Evolutionary conservation across 768 basidiomycete species (phyloP).

Genomic region (Termitomyces heimii): DNA sequence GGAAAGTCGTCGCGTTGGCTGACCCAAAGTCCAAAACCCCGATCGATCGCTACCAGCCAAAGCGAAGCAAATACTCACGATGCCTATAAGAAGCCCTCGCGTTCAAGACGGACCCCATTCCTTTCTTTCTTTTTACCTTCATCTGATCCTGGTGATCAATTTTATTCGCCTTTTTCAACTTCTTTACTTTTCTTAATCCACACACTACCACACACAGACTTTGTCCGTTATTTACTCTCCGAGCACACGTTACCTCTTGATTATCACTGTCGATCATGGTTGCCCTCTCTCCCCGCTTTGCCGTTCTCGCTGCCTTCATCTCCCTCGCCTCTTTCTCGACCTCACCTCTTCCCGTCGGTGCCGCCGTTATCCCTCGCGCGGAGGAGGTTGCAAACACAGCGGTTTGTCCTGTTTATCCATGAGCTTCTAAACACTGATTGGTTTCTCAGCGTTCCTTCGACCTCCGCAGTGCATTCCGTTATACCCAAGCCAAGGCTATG

Average conservation of each 20-base stretch:
- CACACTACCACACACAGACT: conserved; percentile 18
- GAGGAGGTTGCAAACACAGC: conserved; percentile 1
- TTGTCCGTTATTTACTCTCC: conserved; percentile 16
- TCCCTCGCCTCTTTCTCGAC: conserved; percentile 37
- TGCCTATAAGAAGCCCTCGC: conserved; percentile 21
- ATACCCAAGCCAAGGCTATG: conserved; percentile 1
- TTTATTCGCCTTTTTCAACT: not conserved
- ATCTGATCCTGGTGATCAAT: conserved; percentile 54
- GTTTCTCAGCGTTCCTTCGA: conserved; percentile 1
- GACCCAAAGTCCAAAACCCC: conserved; percentile 8
- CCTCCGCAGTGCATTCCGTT: not conserved
- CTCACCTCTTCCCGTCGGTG: conserved; percentile 28
- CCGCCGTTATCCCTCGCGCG: conserved; percentile 28
- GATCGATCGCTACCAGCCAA: conserved; percentile 17
- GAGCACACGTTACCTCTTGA: not conserved
- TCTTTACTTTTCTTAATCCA: conserved; percentile 15
- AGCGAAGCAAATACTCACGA: conserved; percentile 15
- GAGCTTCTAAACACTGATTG: not conserved
- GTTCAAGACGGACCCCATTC: conserved; percentile 11
- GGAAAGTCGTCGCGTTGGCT: conserved; percentile 4
- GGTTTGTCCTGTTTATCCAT: conserved; percentile 1
- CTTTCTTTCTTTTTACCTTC: conserved; percentile 29
- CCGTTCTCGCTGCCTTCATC: conserved; percentile 38
- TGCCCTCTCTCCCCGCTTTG: conserved; percentile 39
- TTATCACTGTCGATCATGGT: conserved; percentile 35